Base-by-base conservation (phyloP, 2,329 filamentous ascomycete species). In the Monilinia fructicola region DNA sequence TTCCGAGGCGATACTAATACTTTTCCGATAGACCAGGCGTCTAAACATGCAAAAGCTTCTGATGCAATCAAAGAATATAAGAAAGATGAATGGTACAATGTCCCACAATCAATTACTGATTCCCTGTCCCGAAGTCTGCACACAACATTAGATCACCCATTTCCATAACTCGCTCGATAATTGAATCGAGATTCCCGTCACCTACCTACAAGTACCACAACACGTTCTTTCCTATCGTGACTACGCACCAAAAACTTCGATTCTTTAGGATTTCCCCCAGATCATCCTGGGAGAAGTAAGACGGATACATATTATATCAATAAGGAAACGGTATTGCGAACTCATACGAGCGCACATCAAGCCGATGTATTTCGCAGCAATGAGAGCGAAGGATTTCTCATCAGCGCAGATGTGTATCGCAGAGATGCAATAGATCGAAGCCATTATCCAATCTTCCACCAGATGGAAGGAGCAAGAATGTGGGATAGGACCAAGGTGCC, bases 231-330 rank as follows among this genome's bases (percentile, higher is more conserved):
- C 94, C 95, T 0, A 87, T 97, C 52, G 95, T 98, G 31, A 88
- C 90, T 44, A 90, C 92, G 2, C 79, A 83, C 14, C 90, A 97
- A 76, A 76, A 99, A 99, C 78, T 99, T 99, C 76, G 95, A 99
- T 79, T 95, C 93, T n/a, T 82, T 99, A 10, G 93, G 93, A 54
- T 98, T 99, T 76, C 90, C 93, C 0, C 75, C 83, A 9, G 90
- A 97, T 77, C 95, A 99, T 74, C 91, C 93, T 4, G 95, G 95
- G 68, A 89, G 95, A 61, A 91, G 87, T 71, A 87, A 87, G 72
- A 94, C 91, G 18, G 95, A 99, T 79, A 98, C 95, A 0, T 99
- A 98, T 82, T 99, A 99, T 78, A 80, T 99, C 75, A 97, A 97
- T 79, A 82, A 88, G 71, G 80, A 86, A 62, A 96, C 91, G 0